phyloP scores from a whole-genome alignment of 352 stramenopile genomes.

The Detonula confervacea region DNA sequence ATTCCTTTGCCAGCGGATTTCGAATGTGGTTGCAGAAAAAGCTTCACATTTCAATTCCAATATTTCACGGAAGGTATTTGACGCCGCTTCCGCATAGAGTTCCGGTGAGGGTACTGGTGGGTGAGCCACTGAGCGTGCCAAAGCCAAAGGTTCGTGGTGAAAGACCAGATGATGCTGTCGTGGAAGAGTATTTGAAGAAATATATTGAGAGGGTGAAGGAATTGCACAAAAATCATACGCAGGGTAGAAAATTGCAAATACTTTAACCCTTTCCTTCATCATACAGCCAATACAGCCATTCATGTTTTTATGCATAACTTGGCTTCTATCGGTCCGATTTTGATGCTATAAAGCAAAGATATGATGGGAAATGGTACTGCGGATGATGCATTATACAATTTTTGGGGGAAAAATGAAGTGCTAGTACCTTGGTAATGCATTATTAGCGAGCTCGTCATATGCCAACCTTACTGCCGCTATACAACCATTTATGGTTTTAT shows the following conservation, averaged over 20 bases:
- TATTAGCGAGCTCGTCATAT: no score
- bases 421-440: no score
- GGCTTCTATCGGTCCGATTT: no score
- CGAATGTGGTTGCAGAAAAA: conserved; percentile 59
- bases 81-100: conserved; percentile 56
- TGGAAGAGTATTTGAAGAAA: conserved; percentile 61
- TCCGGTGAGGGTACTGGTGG: conserved; percentile 54
- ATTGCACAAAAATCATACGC: conserved; percentile 56
- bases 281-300: no score
- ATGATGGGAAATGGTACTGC: no score
- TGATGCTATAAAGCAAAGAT: no score
- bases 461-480: no score
- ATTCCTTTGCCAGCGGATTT: neutral
- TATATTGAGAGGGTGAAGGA: conserved; percentile 63
- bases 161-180: conserved; percentile 51
- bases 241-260: conserved; percentile 28
- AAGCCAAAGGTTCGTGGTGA: conserved; percentile 36
- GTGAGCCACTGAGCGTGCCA: conserved; percentile 51
- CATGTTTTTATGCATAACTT: no score
- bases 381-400: no score
- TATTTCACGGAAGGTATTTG: conserved; percentile 62
- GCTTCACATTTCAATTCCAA: conserved; percentile 55
- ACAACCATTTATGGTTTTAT: no score
- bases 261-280: no score
- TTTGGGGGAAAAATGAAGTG: no score